phyloP scores from a whole-genome alignment of 2,329 filamentous ascomycete species.

The Tolypocladium guangdongense region DNA sequence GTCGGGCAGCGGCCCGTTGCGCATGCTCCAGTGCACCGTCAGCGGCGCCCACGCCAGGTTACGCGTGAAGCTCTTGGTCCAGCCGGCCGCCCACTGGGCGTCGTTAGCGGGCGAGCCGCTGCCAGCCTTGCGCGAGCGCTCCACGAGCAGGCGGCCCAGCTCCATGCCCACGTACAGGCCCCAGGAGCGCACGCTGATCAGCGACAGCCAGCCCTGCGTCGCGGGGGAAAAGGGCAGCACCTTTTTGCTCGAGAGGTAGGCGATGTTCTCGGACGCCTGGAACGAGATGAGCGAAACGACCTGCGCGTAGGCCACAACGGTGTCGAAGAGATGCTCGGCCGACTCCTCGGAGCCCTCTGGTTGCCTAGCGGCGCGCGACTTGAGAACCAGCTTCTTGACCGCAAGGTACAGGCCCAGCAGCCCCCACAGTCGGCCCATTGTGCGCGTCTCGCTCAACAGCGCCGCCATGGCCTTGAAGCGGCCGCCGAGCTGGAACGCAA shows the following conservation, averaged over 20 bases:
- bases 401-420: conserved; percentile 64
- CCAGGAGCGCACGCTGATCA: conserved; percentile 75
- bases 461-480: conserved; percentile 50
- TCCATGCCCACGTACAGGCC: conserved; percentile 67
- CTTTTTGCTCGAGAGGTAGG: conserved; percentile 64
- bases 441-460: conserved; percentile 59
- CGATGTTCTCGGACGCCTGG: conserved; percentile 74
- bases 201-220: conserved; percentile 48
- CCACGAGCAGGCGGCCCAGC: conserved; percentile 50
- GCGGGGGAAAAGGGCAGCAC: conserved; percentile 49
- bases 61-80: conserved; percentile 56
- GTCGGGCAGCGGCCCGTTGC: conserved; percentile 43
- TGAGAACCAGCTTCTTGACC: conserved; percentile 38
- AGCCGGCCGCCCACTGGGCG: conserved; percentile 35
- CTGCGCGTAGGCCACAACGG: conserved; percentile 52
- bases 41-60: conserved; percentile 72
- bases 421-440: conserved; percentile 67
- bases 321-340: conserved; percentile 25
- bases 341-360: conserved; percentile 16
- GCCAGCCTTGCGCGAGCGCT: conserved; percentile 28
- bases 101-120: conserved; percentile 21
- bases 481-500: conserved; percentile 36
- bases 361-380: conserved; percentile 12
- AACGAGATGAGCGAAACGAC: conserved; percentile 57
- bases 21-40: conserved; percentile 72